Base-by-base conservation (phyloP, 106 monocot genomes). In the Ottelia alismoides region DNA sequence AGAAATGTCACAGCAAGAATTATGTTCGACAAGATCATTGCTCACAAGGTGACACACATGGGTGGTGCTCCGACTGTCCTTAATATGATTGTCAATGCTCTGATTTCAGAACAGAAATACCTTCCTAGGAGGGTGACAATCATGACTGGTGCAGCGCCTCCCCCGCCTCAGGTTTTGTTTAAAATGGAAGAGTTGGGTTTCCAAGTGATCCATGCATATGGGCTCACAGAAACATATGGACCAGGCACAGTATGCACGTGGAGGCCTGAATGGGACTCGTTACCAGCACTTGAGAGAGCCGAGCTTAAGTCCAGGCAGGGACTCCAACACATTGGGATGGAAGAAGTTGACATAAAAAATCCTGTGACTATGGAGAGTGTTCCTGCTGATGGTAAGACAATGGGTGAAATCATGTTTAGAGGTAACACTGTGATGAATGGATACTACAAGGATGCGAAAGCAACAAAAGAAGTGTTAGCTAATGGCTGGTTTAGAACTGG, bases 401-500 rank as follows among this genome's bases (percentile, higher is more conserved):
- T 89, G 20, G 88, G 88, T 1, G 88, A 89, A 68, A 79, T 83
- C 1, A 80, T 89, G 83, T 49, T 83, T 14, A 73, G 80, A 48
- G 83, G 88, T 0, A 83, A 83, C 63, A 83, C 79, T 2, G 76
- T 89, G n/a, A 89, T 89, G 88, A 65, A 43, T 47, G 88, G 88
- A 3, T 89, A 89, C 52, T 74, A 66, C 30, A 79, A 77, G 28
- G 79, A 83, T 31, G 11, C 28, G 28, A 58, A 64, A 14, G 73
- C 65, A 2, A 89, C 69, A 11, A 22, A 22, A 23, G 64, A 72
- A 57, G 73, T 73, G 6, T n/a, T 76, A 1, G 52, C 65, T 28
- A 73, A 59, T 7, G 76, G 81, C 3, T 82, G 81, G 81, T 69
- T 72, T 46, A 25, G 74, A n/a, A 56, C 79, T 0, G 79, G 79